Evolutionary conservation across 2,329 filamentous ascomycete genomes (phyloP).

Genomic region (Aspergillus sp.): DNA sequence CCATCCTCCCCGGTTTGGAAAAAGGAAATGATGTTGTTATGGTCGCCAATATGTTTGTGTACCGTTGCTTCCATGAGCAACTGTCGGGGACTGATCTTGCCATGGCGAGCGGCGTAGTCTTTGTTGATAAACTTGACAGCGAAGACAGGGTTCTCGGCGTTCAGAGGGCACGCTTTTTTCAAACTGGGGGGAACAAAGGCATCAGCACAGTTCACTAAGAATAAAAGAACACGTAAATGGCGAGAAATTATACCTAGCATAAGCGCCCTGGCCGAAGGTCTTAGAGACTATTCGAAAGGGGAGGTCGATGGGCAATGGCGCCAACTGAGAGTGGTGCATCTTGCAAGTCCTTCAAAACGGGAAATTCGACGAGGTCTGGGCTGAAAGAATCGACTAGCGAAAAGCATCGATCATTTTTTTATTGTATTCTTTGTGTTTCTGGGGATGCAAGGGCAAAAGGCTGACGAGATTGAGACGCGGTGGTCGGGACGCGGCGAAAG

Average conservation of each 20-base stretch:
- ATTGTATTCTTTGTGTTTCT: slow-evolving; percentile 11
- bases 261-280: slow-evolving; percentile 93
- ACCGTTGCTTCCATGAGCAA: slow-evolving; percentile 88
- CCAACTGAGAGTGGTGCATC: slow-evolving; percentile 78
- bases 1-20: slow-evolving; percentile 82
- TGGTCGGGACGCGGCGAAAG: slow-evolving; percentile 28
- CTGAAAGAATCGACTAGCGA: not conserved
- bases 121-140: slow-evolving; percentile 99
- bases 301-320: slow-evolving; percentile 77
- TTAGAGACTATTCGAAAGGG: slow-evolving; percentile 95
- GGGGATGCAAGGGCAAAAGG: slow-evolving; percentile 21
- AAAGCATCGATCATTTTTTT: not conserved
- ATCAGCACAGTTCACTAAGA: slow-evolving; percentile 11
- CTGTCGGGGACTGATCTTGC: slow-evolving; percentile 84
- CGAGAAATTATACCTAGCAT: slow-evolving; percentile 71
- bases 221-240: not conserved
- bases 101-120: slow-evolving; percentile 84
- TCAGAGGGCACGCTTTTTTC: slow-evolving; percentile 83
- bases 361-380: not conserved
- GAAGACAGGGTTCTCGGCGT: slow-evolving; percentile 72
- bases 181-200: slow-evolving; percentile 57
- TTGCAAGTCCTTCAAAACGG: slow-evolving; percentile 10
- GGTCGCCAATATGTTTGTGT: slow-evolving; percentile 82
- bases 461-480: slow-evolving; percentile 15
- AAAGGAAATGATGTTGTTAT: slow-evolving; percentile 92